A percentile compares a stretch with the other conserved stretches of the same genome.
phyloP scores from a whole-genome alignment of 1,139 yeast species.

The Suhomyces wounanorum region DNA sequence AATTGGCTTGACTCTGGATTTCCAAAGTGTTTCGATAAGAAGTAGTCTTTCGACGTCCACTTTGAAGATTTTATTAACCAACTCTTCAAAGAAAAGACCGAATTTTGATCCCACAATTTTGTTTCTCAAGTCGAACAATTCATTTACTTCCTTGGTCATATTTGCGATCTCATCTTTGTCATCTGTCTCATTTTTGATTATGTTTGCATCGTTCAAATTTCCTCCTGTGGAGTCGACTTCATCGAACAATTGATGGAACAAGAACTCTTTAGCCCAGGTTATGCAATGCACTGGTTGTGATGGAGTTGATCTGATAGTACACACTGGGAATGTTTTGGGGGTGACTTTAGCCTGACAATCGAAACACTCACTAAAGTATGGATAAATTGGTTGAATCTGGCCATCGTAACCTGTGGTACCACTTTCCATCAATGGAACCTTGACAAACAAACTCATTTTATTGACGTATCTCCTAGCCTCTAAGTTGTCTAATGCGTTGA shows the following conservation, averaged over 20 bases:
- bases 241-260: constrained; percentile 80
- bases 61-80: constrained; percentile 59
- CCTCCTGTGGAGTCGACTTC: constrained; percentile 39
- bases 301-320: constrained; percentile 96
- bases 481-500: constrained; percentile 90
- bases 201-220: constrained; percentile 29
- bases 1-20: constrained; percentile 62
- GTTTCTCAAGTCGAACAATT: constrained; percentile 62
- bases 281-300: constrained; percentile 95
- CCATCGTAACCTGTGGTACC: constrained; percentile 97
- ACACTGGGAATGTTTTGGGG: constrained; percentile 90
- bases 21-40: constrained; percentile 78
- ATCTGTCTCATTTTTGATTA: constrained; percentile 54
- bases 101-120: constrained; percentile 31
- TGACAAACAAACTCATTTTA: constrained; percentile 70
- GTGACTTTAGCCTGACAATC: constrained; percentile 87
- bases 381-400: constrained; percentile 88
- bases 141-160: constrained; percentile 72
- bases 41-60: constrained; percentile 76
- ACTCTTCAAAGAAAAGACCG: constrained; percentile 32
- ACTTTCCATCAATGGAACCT: constrained; percentile 81
- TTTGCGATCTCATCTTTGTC: constrained; percentile 69
- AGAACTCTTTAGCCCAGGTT: constrained; percentile 95
- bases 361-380: constrained; percentile 85
- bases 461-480: constrained; percentile 93